Percentiles rank a stretch among this genome's conserved stretches.
These are phyloP conservation scores for Talinum fruticosum DNA, from an alignment of 148 eudicot genomes.

Conservation along the genomic window DNA sequence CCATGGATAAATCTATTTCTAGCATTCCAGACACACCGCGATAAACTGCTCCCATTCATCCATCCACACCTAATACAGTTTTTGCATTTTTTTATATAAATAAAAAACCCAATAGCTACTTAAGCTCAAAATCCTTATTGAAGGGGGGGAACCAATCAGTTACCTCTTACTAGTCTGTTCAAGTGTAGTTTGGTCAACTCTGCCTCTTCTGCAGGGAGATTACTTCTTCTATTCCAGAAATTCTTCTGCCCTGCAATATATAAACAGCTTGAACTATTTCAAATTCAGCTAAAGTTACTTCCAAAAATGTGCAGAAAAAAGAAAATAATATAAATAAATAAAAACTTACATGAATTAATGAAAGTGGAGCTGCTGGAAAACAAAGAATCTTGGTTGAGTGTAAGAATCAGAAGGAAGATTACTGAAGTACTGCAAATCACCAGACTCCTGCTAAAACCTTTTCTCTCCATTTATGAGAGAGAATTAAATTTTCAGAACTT, in stretches of 20 bases:
- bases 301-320: no score
- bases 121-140: no score
- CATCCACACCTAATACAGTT: no score
- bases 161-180: conserved; percentile 4
- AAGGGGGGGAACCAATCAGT: neutral
- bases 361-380: neutral
- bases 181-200: neutral
- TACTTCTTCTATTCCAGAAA: no score
- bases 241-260: neutral
- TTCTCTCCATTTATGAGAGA: neutral
- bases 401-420: conserved; percentile 10
- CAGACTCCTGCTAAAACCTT: neutral
- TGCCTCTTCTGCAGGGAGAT: neutral
- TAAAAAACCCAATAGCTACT: no score
- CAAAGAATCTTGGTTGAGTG: conserved; percentile 6
- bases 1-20: no score
- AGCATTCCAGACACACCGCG: no score
- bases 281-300: no score
- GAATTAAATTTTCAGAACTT: neutral
- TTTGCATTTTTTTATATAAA: no score
- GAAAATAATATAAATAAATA: neutral
- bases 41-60: no score
- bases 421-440: neutral
- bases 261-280: no score
- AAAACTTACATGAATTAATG: conserved; percentile 9